Conservation (phyloP, 164 flowering plant genomes). For the Echeveria elegans region DNA sequence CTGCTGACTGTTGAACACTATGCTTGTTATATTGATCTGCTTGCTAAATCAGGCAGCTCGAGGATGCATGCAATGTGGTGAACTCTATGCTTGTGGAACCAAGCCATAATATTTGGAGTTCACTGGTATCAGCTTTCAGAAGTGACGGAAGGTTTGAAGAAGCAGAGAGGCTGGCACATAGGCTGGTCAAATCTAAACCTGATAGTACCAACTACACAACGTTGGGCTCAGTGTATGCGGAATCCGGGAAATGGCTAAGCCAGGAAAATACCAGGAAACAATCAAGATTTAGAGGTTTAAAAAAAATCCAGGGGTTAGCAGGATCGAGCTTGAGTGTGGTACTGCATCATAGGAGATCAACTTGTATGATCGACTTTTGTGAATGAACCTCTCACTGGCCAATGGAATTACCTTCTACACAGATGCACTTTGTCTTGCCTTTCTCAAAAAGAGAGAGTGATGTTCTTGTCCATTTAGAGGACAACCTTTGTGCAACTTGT, state of each 20-base stretch:
- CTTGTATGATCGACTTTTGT: not conserved
- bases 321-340: conserved; percentile 18
- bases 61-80: conserved; percentile 41
- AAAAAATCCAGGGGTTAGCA: conserved; percentile 40
- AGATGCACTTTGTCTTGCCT: too few relatives aligned
- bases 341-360: not conserved
- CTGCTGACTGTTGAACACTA: conserved; percentile 33
- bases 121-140: conserved; percentile 46
- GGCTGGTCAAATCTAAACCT: conserved; percentile 38
- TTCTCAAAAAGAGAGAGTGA: too few relatives aligned
- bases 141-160: conserved; percentile 37
- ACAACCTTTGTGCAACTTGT: too few relatives aligned
- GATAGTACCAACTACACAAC: conserved; percentile 41
- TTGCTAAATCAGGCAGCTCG: conserved; percentile 45
- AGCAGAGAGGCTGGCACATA: conserved; percentile 32
- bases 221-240: conserved; percentile 38
- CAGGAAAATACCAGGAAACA: conserved; percentile 36
- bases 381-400: not conserved
- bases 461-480: too few relatives aligned
- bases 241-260: conserved; percentile 37
- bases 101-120: conserved; percentile 38
- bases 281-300: conserved; percentile 32
- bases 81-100: conserved; percentile 39
- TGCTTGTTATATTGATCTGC: conserved; percentile 59
- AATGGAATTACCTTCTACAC: too few relatives aligned